Evolutionary conservation across 2,329 filamentous ascomycete genomes (phyloP), one percentile per base, ranked within the genome.

Genomic region (Paraconiothyrium brasiliense): DNA sequence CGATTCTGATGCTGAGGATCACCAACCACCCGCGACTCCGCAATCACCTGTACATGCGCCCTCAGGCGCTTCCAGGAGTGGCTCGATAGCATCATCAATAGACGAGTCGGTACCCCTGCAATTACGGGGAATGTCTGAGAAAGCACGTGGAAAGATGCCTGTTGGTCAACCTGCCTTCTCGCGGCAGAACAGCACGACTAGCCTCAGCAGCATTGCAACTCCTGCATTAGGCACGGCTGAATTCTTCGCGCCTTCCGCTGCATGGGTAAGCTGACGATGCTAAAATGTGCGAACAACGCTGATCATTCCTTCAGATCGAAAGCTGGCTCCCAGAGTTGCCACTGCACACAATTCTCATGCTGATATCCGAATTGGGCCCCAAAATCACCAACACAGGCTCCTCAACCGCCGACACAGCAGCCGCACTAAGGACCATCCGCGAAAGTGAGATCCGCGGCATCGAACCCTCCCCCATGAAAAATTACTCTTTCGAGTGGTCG

Each of bases 401-500:
- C 56, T 67, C 74, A 16, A 67, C 73, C 16, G 71, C 71, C 61
- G 76, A 75, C 64, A 76, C 83, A 10, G 83, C 72, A 54, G 71
- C 69, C 54, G 65, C 79, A 71, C 63, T 83, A 73, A 49, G 80
- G 47, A 84, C 82, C 30, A 88, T 92, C 62, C 84, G 84, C 61
- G 82, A 84, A 20, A 85, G 90, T 1, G 84, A 87, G 54, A 82
- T 96, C 47, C 85, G 88, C 10, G 90, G 88, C 9, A 87, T 97
- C 41, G 93, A 97, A 49, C 87, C 91, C 0, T 89, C 89, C 1
- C 84, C 90, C 0, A 85, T 92, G 56, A 87, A 91, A 35, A 90
- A 95, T 16, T 94, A 97, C 74, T 90, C 92, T 14, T 98, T 98
- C 72, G 93, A 97, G 80, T 98, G 94, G 94, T 94, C 93, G 3